These are phyloP conservation scores for Globisporangium mamillatum DNA, from an alignment of 352 stramenopile genomes.

Conservation along the genomic window DNA sequence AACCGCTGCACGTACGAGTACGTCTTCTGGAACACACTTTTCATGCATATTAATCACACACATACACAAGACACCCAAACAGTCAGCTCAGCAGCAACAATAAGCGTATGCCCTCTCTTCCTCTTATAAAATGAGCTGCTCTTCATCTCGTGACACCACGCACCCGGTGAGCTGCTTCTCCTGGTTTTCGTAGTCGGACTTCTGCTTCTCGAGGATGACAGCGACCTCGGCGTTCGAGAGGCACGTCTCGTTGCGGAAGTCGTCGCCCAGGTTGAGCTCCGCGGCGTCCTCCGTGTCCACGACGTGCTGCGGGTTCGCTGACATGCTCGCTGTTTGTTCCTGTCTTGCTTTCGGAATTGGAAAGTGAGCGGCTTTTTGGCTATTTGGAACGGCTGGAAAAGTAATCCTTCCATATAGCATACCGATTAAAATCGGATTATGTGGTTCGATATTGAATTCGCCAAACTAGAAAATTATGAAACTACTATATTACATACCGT, in stretches of 20 bases:
- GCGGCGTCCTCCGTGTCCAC: conserved; percentile 89
- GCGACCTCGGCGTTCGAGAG: conserved; percentile 89
- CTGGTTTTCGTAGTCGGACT: conserved; percentile 89
- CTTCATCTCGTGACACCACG: background rate
- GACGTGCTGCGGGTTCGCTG: conserved; percentile 82
- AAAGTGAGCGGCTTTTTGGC: conserved; percentile 5
- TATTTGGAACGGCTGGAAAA: background rate
- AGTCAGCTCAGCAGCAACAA: background rate
- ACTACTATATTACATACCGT: background rate
- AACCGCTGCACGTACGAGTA: conserved; percentile 91
- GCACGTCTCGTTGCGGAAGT: conserved; percentile 89
- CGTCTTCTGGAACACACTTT: conserved; percentile 89
- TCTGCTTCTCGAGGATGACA: conserved; percentile 90
- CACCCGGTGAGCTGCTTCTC: conserved; percentile 87
- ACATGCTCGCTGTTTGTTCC: conserved; percentile 33
- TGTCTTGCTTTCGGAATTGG: conserved; percentile 1
- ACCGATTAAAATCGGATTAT: background rate
- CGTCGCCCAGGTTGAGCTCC: conserved; percentile 85
- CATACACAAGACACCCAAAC: background rate
- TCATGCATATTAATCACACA: conserved; percentile 3
- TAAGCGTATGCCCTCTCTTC: background rate
- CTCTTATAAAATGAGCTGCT: conserved; percentile 5
- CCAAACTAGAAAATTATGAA: background rate
- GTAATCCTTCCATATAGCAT: background rate
- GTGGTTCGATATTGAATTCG: background rate